These are phyloP conservation scores for Blepharisma stoltei DNA, from an alignment of 73 alveolate species.

Conservation along the genomic window DNA sequence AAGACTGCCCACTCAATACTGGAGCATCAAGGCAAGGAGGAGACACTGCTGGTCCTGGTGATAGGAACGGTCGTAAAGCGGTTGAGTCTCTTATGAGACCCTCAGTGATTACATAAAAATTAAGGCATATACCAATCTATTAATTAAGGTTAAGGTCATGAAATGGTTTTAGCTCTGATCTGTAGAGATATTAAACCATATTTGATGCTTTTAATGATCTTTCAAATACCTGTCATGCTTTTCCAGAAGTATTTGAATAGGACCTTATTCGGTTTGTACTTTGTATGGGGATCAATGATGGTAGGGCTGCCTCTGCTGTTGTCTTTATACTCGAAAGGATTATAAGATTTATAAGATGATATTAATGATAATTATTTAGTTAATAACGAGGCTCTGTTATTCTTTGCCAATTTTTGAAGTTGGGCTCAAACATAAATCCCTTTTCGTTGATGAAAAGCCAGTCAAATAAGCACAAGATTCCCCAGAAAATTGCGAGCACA, in stretches of 20 bases:
- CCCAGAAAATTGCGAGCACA: constrained; percentile 17
- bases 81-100: no score
- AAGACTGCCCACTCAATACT: no score
- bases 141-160: no score
- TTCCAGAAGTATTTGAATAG: not conserved
- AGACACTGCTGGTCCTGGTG: no score
- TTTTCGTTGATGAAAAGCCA: constrained; percentile 20
- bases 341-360: not conserved
- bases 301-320: constrained; percentile 1
- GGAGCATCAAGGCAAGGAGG: no score
- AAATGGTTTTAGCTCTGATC: constrained; percentile 7
- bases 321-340: not conserved
- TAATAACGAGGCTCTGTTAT: not conserved
- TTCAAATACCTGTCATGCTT: not conserved
- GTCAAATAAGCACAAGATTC: constrained; percentile 19
- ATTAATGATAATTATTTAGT: not conserved
- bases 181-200: constrained; percentile 2
- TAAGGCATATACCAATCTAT: no score
- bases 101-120: no score
- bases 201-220: not conserved
- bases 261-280: not conserved
- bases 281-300: not conserved
- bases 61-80: no score
- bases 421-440: constrained; percentile 15
- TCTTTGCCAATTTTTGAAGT: constrained; percentile 19